Percentiles rank a stretch among this genome's conserved stretches.
These are phyloP conservation scores for Claviceps quebecensis DNA, from an alignment of 2,329 filamentous ascomycete genomes.

Conservation along the genomic window DNA sequence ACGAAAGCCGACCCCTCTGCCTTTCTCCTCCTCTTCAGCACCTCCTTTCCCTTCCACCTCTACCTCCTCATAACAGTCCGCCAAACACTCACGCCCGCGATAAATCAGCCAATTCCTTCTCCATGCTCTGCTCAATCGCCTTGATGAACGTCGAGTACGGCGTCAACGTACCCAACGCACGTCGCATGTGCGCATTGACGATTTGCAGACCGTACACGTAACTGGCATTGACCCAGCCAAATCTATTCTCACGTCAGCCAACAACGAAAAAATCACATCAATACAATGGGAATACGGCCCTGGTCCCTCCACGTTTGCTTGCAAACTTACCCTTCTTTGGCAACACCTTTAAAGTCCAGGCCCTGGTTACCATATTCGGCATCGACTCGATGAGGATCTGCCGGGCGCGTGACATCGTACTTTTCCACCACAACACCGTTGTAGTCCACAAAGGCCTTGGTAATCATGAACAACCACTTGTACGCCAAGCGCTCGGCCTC, in stretches of 20 bases:
- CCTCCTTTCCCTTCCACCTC: too few relatives aligned
- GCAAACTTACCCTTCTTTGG: constrained; percentile 74
- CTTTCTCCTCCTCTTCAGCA: too few relatives aligned
- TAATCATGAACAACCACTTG: constrained; percentile 97
- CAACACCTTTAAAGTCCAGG: constrained; percentile 85
- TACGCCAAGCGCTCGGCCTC: constrained; percentile 85
- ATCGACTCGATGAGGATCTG: constrained; percentile 86
- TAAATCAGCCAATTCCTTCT: constrained; percentile 36
- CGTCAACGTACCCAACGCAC: constrained; percentile 76
- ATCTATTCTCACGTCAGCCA: constrained; percentile 38
- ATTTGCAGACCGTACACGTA: constrained; percentile 89
- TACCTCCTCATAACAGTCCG: too few relatives aligned
- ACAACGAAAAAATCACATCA: background rate
- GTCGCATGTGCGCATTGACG: constrained; percentile 75
- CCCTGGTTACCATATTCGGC: constrained; percentile 98
- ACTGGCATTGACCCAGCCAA: constrained; percentile 97
- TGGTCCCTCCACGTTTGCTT: too few relatives aligned
- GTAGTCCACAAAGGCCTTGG: constrained; percentile 95
- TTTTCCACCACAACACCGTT: constrained; percentile 98
- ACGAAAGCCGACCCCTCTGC: too few relatives aligned
- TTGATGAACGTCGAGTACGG: constrained; percentile 71
- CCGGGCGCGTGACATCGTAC: constrained; percentile 84
- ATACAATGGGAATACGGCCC: too few relatives aligned
- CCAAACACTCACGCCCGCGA: background rate
- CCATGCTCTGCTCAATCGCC: constrained; percentile 43